Conservation (phyloP, 441 rosid genomes). For the Pelargonium exstipulatum region DNA sequence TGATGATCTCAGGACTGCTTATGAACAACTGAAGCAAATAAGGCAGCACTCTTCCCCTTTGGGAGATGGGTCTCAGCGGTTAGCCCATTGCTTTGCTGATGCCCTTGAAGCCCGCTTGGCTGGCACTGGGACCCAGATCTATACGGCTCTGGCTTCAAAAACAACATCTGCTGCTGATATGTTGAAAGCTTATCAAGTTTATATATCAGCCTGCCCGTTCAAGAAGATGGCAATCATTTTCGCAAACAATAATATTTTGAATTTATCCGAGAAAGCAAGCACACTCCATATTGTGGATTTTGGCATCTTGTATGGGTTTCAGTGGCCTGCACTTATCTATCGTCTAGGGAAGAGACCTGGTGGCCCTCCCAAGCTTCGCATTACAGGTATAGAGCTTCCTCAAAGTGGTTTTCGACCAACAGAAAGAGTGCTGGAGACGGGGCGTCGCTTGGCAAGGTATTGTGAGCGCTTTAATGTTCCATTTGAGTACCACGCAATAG, state of each 20-base stretch:
- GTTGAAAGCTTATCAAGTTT: slow-evolving; percentile 24
- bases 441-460: slow-evolving; percentile 37
- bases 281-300: slow-evolving; percentile 43
- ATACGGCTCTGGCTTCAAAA: slow-evolving; percentile 9
- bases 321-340: slow-evolving; percentile 47
- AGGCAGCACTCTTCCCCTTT: slow-evolving; percentile 25
- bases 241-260: slow-evolving; percentile 32
- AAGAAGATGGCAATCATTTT: slow-evolving; percentile 33
- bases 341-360: slow-evolving; percentile 34
- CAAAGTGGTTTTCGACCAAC: slow-evolving; percentile 52
- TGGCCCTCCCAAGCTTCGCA: slow-evolving; percentile 38
- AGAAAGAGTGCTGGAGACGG: slow-evolving; percentile 32
- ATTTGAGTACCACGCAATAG: slow-evolving; percentile 44
- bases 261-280: slow-evolving; percentile 19
- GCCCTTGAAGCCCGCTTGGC: slow-evolving; percentile 31
- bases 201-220: slow-evolving; percentile 34
- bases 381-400: slow-evolving; percentile 54
- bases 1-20: slow-evolving; percentile 25
- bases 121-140: slow-evolving; percentile 19
- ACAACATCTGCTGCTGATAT: slow-evolving; percentile 18
- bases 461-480: slow-evolving; percentile 39
- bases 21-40: slow-evolving; percentile 26
- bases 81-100: slow-evolving; percentile 29
- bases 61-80: slow-evolving; percentile 30
- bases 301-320: slow-evolving; percentile 44